Percentiles rank a stretch among this genome's conserved stretches.
These are phyloP conservation scores for Pichia sp. DNA, from an alignment of 1,139 yeast genomes.

Conservation along the genomic window DNA sequence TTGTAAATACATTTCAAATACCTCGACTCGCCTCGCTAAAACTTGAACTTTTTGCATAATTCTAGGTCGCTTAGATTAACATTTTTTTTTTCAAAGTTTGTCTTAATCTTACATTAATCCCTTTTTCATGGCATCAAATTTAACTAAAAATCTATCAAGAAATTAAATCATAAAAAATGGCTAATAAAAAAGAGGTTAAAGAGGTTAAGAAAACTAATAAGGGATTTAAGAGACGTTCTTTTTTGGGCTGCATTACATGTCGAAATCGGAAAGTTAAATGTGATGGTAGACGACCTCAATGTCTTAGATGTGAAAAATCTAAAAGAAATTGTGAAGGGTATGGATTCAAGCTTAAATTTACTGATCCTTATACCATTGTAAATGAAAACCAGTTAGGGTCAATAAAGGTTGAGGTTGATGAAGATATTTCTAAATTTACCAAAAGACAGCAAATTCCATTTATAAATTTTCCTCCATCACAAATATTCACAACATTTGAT, in stretches of 20 bases:
- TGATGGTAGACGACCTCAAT: slow-evolving; percentile 26
- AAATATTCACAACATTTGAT: slow-evolving; percentile 57
- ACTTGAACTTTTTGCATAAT: not conserved
- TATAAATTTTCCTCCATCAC: slow-evolving; percentile 54
- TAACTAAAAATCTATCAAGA: no score
- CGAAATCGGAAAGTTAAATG: slow-evolving; percentile 29
- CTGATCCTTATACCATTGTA: slow-evolving; percentile 35
- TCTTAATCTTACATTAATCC: no score
- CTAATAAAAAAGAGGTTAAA: no score
- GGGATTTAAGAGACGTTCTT: slow-evolving; percentile 20
- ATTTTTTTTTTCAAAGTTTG: not conserved
- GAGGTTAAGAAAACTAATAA: no score
- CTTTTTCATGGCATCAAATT: no score
- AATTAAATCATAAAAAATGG: no score
- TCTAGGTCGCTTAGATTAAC: slow-evolving; percentile 1
- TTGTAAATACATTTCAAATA: no score
- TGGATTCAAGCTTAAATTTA: slow-evolving; percentile 73
- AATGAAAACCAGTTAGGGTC: slow-evolving; percentile 18
- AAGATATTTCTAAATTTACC: slow-evolving; percentile 18
- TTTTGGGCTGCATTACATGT: slow-evolving; percentile 28
- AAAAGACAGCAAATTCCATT: slow-evolving; percentile 64
- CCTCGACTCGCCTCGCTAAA: no score
- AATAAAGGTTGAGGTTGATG: not conserved
- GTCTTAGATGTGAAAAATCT: slow-evolving; percentile 30
- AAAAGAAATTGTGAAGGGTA: slow-evolving; percentile 72